These are phyloP conservation scores for Neonectria coccinea DNA, from an alignment of 2,329 filamentous ascomycete genomes.

Conservation along the genomic window DNA sequence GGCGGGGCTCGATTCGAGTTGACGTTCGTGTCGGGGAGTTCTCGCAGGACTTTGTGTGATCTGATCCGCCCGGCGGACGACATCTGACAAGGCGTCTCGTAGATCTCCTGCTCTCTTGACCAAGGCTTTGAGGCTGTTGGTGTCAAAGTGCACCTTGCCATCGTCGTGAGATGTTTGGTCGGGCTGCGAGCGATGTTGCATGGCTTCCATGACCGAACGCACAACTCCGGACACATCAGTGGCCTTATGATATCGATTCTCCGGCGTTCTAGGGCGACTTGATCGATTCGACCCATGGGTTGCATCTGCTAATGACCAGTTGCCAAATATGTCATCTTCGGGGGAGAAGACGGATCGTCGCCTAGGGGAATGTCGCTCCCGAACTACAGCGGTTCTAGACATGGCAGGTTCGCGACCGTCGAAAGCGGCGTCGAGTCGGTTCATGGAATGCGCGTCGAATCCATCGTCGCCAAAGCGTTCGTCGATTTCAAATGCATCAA, in stretches of 20 bases:
- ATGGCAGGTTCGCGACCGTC: constrained; percentile 57
- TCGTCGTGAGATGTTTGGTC: constrained; percentile 52
- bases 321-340: constrained; percentile 75
- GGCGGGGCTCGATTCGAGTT: constrained; percentile 71
- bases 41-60: constrained; percentile 67
- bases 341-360: constrained; percentile 73
- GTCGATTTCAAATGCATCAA: constrained; percentile 56
- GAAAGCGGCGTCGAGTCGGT: constrained; percentile 57
- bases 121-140: constrained; percentile 74
- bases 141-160: constrained; percentile 72
- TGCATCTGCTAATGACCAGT: constrained; percentile 59
- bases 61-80: constrained; percentile 69
- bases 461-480: constrained; percentile 60
- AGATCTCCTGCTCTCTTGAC: constrained; percentile 72
- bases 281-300: constrained; percentile 51
- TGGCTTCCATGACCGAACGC: constrained; percentile 72
- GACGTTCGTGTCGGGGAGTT: constrained; percentile 60
- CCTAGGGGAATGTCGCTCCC: constrained; percentile 64
- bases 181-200: constrained; percentile 65
- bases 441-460: constrained; percentile 60
- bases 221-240: constrained; percentile 63
- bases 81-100: constrained; percentile 69
- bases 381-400: constrained; percentile 64
- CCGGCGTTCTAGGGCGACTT: constrained; percentile 57
- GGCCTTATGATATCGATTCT: constrained; percentile 49